phyloP scores from a whole-genome alignment of 176 grass and related monocot species.

The Musa beccarii region DNA sequence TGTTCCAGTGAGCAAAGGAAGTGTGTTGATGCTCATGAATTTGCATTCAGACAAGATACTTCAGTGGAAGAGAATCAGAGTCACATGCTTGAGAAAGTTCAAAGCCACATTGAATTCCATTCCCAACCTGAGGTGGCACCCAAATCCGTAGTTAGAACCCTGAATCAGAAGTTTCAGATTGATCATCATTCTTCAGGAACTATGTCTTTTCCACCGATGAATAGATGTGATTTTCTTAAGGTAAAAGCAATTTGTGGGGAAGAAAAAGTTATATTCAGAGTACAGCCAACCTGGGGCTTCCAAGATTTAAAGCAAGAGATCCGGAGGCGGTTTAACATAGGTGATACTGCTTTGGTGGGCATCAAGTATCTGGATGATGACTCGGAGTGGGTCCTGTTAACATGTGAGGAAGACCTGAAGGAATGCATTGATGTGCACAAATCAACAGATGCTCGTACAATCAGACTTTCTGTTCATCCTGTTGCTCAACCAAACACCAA shows the following conservation, averaged over 20 bases:
- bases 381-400: constrained; percentile 92
- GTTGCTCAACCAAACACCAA: constrained; percentile 16
- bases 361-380: constrained; percentile 96
- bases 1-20: constrained; percentile 44
- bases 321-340: constrained; percentile 44
- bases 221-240: constrained; percentile 54
- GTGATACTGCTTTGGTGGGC: constrained; percentile 26
- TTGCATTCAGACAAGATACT: constrained; percentile 46
- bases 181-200: constrained; percentile 34
- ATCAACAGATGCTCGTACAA: constrained; percentile 50
- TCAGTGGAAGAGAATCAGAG: constrained; percentile 53
- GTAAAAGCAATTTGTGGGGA: constrained; percentile 81
- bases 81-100: constrained; percentile 24
- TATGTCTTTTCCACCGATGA: neutral
- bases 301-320: constrained; percentile 78
- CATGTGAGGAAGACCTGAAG: constrained; percentile 79
- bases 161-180: constrained; percentile 31
- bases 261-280: constrained; percentile 83
- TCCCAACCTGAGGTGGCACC: constrained; percentile 36
- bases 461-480: constrained; percentile 64
- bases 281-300: constrained; percentile 65
- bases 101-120: constrained; percentile 17
- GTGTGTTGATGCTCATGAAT: constrained; percentile 22
- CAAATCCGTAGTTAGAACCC: constrained; percentile 23
- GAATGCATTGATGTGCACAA: constrained; percentile 85